Evolutionary conservation across 306 rosid species (phyloP), one percentile per base, ranked within the genome.

Genomic region (Dryas drummondii): DNA sequence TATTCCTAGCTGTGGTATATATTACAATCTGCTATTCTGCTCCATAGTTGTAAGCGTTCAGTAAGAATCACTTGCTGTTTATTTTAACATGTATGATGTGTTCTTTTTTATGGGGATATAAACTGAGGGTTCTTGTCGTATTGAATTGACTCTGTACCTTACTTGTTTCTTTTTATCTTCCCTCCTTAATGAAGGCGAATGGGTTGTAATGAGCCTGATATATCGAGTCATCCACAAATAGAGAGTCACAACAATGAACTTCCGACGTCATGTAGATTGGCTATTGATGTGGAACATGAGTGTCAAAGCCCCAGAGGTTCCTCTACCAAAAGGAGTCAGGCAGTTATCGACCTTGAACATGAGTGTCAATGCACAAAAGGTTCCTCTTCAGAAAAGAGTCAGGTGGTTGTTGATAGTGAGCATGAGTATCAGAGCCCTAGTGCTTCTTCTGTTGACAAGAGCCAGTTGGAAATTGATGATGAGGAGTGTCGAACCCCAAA

Each of bases 381-480:
- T 71, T 81, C 84, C 55, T 77, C 76, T 53, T 70, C 64, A 15
- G 60, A 56, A 55, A 77, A 71, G 73, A 59, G 71, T 69, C 69
- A 55, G 49, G 19, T 54, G 77, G 77, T 80, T 56, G 57, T 65
- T 47, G 82, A 81, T 65, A 57, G 47, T 11, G 82, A 74, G 77
- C 80, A 66, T 71, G 81, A 79, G 63, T 60, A 71, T 57, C 11
- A 76, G 64, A 70, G 82, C 55, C 79, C 50, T 9, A 78, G 76
- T 60, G 57, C 44, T 80, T 80, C 71, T 68, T 53, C 76, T 72
- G 41, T 58, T 78, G 82, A 67, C 66, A 68, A 50, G 52, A 72
- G 50, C 79, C 85, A 13, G 57, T 70, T 61, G 79, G 86, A 76
- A 50, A 74, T 64, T 71, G 73, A 68, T 76, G 84, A 66, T 72